A percentile compares a stretch with the other conserved stretches of the same genome.
Conservation (phyloP, 2,329 filamentous ascomycete genomes). For the Fusarium albosuccineum region DNA sequence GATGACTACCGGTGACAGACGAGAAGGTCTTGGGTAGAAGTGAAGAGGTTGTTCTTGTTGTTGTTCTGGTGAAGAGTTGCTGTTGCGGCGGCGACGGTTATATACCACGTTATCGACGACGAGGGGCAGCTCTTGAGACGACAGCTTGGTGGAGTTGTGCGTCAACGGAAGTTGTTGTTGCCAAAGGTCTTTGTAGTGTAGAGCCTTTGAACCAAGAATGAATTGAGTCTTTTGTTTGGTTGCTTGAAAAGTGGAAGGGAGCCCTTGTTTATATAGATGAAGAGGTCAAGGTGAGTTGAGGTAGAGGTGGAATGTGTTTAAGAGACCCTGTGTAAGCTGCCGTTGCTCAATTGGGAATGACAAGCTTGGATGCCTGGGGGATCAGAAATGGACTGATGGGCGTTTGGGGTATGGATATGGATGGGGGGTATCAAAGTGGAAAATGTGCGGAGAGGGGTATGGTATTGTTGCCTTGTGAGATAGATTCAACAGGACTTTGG, state of each 20-base stretch:
- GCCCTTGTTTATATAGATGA: constrained; percentile 43
- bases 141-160: constrained; percentile 32
- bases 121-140: constrained; percentile 32
- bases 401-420: neutral
- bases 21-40: constrained; percentile 19
- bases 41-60: constrained; percentile 22
- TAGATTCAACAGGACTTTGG: constrained; percentile 22
- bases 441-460: constrained; percentile 32
- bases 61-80: constrained; percentile 22
- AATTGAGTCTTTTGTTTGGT: constrained; percentile 39
- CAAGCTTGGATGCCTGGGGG: constrained; percentile 41
- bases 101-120: constrained; percentile 41
- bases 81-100: constrained; percentile 32
- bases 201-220: constrained; percentile 11
- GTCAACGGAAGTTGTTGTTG: constrained; percentile 22
- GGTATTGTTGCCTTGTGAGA: constrained; percentile 39
- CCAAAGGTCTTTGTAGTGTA: constrained; percentile 16
- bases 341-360: constrained; percentile 16
- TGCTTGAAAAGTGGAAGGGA: constrained; percentile 27
- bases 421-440: constrained; percentile 26
- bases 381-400: constrained; percentile 10
- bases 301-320: constrained; percentile 26
- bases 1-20: constrained; percentile 38
- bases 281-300: constrained; percentile 11
- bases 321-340: constrained; percentile 30